These are phyloP conservation scores for Paraphoma chrysanthemicola DNA, from an alignment of 2,329 filamentous ascomycete species.

Conservation along the genomic window DNA sequence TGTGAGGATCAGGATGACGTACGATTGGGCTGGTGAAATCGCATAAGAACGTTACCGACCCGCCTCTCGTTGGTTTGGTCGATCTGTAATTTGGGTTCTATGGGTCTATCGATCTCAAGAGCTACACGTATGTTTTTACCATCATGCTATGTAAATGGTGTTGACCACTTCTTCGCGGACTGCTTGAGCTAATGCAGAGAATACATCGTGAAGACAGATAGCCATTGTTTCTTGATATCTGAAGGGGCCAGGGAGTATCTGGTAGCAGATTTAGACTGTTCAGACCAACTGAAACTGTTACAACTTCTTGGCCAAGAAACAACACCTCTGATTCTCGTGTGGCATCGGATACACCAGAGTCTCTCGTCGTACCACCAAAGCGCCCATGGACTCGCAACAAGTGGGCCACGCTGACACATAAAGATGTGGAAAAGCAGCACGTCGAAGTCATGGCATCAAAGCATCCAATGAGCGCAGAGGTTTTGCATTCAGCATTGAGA, in stretches of 20 bases:
- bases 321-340: neutral
- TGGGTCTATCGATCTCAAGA: too few species aligned
- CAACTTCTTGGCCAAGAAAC: neutral
- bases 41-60: neutral
- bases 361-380: neutral
- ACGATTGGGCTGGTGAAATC: constrained; percentile 39
- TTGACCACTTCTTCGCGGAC: too few species aligned
- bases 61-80: too few species aligned
- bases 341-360: neutral
- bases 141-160: too few species aligned
- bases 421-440: neutral
- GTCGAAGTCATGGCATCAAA: neutral
- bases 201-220: too few species aligned
- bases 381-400: neutral
- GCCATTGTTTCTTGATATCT: too few species aligned
- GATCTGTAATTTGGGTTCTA: too few species aligned
- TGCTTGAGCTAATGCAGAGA: too few species aligned
- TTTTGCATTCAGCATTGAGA: neutral
- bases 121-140: too few species aligned
- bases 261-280: too few species aligned
- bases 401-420: neutral
- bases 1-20: constrained; percentile 39
- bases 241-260: too few species aligned
- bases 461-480: neutral
- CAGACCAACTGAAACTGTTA: too few species aligned